These are phyloP conservation scores for Aureobasidium lini DNA, from an alignment of 2,329 filamentous ascomycete genomes.

Conservation along the genomic window DNA sequence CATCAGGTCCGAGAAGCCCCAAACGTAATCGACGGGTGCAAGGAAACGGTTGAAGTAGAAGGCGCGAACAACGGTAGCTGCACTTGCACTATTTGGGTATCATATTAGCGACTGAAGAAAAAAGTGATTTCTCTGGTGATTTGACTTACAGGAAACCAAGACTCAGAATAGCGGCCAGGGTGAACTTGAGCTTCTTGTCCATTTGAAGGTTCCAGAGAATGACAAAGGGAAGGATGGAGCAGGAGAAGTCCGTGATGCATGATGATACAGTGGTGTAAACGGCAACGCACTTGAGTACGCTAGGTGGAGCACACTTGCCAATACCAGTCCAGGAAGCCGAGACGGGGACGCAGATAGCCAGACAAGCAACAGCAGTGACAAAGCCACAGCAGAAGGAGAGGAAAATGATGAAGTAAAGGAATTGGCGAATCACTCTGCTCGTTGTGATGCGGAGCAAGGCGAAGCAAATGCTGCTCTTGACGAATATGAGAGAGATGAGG, in stretches of 20 bases:
- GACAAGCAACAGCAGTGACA: slow-evolving; percentile 18
- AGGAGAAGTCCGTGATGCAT: slow-evolving; percentile 31
- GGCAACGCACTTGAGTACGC: slow-evolving; percentile 14
- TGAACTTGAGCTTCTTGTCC: slow-evolving; percentile 26
- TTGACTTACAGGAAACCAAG: slow-evolving; percentile 25
- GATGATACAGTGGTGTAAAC: slow-evolving; percentile 12
- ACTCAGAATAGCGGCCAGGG: slow-evolving; percentile 27
- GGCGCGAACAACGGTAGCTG: slow-evolving; percentile 37
- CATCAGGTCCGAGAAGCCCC: slow-evolving; percentile 17
- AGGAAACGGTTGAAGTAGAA: slow-evolving; percentile 30
- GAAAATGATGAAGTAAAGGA: slow-evolving; percentile 15
- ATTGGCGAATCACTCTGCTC: slow-evolving; percentile 20
- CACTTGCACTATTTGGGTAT: slow-evolving; percentile 34
- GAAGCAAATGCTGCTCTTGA: slow-evolving; percentile 43
- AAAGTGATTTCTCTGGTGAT: no score
- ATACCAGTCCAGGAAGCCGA: slow-evolving; percentile 15
- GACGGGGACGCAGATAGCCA: slow-evolving; percentile 16
- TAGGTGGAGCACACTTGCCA: slow-evolving; percentile 4
- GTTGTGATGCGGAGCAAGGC: slow-evolving; percentile 44
- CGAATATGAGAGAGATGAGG: slow-evolving; percentile 36
- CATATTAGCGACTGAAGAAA: neutral
- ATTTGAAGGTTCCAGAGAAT: slow-evolving; percentile 32
- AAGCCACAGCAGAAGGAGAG: slow-evolving; percentile 16
- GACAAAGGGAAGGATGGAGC: slow-evolving; percentile 29
- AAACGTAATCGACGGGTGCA: slow-evolving; percentile 29